These are phyloP conservation scores for Orobanche coerulescens DNA, from an alignment of 257 asterid genomes.

Conservation along the genomic window DNA sequence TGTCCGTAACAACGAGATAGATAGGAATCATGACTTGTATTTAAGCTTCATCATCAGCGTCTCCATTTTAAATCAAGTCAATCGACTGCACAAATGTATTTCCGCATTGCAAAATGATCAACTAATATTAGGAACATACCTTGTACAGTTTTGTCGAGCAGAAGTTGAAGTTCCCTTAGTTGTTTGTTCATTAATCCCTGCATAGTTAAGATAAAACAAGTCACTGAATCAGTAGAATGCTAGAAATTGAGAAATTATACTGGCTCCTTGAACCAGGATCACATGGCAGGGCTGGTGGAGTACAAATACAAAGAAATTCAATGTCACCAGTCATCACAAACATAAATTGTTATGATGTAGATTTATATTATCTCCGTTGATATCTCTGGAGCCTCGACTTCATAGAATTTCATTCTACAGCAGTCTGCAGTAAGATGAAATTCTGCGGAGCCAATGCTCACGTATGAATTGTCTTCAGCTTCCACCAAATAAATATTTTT, in stretches of 20 bases:
- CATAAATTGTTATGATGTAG: background rate
- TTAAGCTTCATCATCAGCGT: background rate
- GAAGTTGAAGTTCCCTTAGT: slow-evolving; percentile 51
- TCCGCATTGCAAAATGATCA: slow-evolving; percentile 6
- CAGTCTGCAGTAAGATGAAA: background rate
- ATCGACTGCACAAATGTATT: background rate
- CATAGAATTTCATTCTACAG: background rate
- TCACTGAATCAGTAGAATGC: slow-evolving; percentile 4
- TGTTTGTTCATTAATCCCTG: slow-evolving; percentile 61
- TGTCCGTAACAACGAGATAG: background rate
- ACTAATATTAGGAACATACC: slow-evolving; percentile 41
- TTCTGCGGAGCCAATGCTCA: background rate
- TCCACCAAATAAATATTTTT: background rate
- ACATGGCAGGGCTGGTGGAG: background rate
- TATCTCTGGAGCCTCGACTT: background rate
- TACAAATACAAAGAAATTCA: background rate
- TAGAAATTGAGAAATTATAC: background rate
- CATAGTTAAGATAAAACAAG: slow-evolving; percentile 21
- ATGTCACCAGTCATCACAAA: slow-evolving; percentile 12
- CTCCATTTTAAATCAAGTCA: background rate
- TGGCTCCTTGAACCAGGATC: slow-evolving; percentile 5
- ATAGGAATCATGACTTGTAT: slow-evolving; percentile 1
- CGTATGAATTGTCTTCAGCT: slow-evolving; percentile 2
- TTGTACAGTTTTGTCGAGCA: slow-evolving; percentile 80
- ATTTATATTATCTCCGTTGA: slow-evolving; percentile 5